These are phyloP conservation scores for Fusarium hostae DNA, from an alignment of 2,329 filamentous ascomycete genomes.

Conservation along the genomic window DNA sequence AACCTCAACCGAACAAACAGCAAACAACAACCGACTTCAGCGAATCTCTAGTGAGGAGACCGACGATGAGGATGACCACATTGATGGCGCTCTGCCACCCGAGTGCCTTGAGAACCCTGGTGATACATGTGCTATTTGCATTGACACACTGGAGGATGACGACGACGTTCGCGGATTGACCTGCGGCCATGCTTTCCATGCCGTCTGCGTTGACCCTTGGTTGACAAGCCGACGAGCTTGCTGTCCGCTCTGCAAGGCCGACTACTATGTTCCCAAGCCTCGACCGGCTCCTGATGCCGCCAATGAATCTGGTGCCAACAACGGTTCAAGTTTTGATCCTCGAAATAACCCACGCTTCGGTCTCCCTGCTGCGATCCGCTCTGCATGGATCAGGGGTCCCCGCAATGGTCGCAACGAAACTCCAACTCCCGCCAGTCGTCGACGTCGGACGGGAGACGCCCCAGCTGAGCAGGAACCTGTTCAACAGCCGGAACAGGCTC, in stretches of 20 bases:
- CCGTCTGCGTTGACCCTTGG: constrained; percentile 95
- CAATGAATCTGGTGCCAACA: constrained; percentile 50
- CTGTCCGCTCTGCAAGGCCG: constrained; percentile 96
- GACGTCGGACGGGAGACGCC: constrained; percentile 21
- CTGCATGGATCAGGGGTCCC: constrained; percentile 52
- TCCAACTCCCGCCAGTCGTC: constrained; percentile 12
- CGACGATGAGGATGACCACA: constrained; percentile 81
- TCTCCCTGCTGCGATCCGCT: constrained; percentile 56
- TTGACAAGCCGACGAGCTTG: constrained; percentile 92
- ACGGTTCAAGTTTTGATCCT: constrained; percentile 45
- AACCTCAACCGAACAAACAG: constrained; percentile 36
- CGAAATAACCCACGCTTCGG: constrained; percentile 59
- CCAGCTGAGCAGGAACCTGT: constrained; percentile 16
- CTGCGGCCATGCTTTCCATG: constrained; percentile 98
- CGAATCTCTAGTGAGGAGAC: constrained; percentile 62
- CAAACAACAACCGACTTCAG: constrained; percentile 48
- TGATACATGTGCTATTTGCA: constrained; percentile 95
- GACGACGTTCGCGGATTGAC: constrained; percentile 94
- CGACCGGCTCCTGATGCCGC: constrained; percentile 63
- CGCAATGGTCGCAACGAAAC: constrained; percentile 9
- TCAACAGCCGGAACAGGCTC: constrained; percentile 19
- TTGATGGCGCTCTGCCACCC: constrained; percentile 82
- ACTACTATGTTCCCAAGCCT: constrained; percentile 96
- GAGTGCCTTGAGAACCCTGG: constrained; percentile 85
- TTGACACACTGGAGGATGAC: constrained; percentile 92